These are phyloP conservation scores for Geranomyces variabilis DNA, from an alignment of 192 early-diverging fungal species.

Conservation along the genomic window DNA sequence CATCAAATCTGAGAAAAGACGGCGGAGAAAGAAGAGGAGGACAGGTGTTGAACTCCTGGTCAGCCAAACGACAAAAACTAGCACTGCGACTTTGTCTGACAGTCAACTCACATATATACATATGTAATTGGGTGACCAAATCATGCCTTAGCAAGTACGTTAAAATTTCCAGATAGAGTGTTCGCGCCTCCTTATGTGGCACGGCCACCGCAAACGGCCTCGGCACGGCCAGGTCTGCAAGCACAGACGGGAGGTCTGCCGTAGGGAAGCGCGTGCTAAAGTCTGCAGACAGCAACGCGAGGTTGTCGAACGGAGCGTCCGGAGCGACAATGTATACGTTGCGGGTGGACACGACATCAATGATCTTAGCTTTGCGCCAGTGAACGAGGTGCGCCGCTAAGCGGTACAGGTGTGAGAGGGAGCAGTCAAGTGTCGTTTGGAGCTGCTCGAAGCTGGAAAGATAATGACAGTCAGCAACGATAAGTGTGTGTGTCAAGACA, in stretches of 20 bases:
- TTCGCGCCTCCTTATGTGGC: constrained; percentile 63
- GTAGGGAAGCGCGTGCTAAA: constrained; percentile 62
- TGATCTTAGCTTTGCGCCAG: constrained; percentile 90
- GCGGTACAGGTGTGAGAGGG: constrained; percentile 89
- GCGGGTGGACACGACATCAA: constrained; percentile 74
- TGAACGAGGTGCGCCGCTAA: constrained; percentile 89
- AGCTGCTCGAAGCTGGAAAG: constrained; percentile 71
- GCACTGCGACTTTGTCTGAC: too few species aligned
- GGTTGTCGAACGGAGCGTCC: constrained; percentile 51
- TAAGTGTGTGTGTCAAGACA: not conserved
- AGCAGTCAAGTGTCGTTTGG: constrained; percentile 83
- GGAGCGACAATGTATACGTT: constrained; percentile 83
- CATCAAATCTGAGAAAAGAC: constrained; percentile 29
- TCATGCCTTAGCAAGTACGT: constrained; percentile 79
- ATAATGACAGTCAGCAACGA: too few species aligned
- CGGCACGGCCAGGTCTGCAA: constrained; percentile 61
- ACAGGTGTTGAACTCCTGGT: not conserved
- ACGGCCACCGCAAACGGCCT: constrained; percentile 58
- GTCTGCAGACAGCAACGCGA: constrained; percentile 47
- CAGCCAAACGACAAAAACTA: not conserved
- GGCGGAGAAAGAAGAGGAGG: not conserved
- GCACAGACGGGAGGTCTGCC: constrained; percentile 58
- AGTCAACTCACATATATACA: constrained; percentile 43
- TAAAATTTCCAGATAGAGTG: constrained; percentile 80
- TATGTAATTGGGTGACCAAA: constrained; percentile 79